phyloP scores from a whole-genome alignment of 2,329 filamentous ascomycete species.

The Seiridium cupressi region DNA sequence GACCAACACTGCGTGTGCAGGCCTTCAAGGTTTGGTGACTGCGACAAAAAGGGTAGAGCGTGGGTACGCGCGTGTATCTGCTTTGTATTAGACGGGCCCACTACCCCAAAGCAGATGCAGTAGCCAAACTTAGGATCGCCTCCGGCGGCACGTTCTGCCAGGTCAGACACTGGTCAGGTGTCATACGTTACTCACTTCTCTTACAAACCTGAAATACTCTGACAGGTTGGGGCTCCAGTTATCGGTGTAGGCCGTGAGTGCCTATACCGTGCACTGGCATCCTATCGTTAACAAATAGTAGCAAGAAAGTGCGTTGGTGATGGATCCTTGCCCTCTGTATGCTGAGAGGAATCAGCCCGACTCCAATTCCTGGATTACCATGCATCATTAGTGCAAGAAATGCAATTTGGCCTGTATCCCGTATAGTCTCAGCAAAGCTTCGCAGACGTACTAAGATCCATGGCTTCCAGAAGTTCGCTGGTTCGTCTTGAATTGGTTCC shows the following conservation, averaged over 20 bases:
- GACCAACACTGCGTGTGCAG: no score
- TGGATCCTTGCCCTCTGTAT: not conserved
- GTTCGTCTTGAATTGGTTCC: not conserved
- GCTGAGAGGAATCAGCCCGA: no score
- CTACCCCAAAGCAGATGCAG: not conserved
- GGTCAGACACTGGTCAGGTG: not conserved
- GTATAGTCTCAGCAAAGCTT: conserved; percentile 2
- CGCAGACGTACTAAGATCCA: conserved; percentile 7
- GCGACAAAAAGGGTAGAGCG: not conserved
- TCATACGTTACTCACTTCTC: not conserved
- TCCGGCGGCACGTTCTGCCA: not conserved
- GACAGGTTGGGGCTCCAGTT: not conserved
- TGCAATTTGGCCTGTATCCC: not conserved
- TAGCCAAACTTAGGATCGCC: not conserved
- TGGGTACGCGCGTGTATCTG: not conserved
- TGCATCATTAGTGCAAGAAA: not conserved
- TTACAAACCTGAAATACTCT: not conserved
- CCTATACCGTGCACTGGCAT: not conserved
- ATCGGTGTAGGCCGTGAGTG: conserved; percentile 3
- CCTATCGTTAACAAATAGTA: not conserved
- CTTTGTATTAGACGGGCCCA: not conserved
- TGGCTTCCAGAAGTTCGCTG: not conserved
- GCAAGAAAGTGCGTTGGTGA: conserved; percentile 8
- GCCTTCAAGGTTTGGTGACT: no score
- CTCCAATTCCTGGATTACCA: not conserved